Conservation (phyloP, 2,329 filamentous ascomycete genomes). For the Scedosporium aurantiacum region DNA sequence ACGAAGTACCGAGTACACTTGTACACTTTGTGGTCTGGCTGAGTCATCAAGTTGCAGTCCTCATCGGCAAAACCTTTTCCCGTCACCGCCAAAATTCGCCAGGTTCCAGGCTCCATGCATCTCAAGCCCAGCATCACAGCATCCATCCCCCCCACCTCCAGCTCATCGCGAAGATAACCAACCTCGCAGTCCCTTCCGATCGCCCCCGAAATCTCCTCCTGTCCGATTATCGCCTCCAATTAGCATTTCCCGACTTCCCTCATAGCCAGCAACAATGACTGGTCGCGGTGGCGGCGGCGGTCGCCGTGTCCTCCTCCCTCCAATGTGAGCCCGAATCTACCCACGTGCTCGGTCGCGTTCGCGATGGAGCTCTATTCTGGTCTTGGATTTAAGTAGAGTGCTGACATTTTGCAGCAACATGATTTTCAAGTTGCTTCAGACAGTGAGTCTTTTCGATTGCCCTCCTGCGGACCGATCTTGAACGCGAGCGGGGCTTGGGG, state of each 20-base stretch:
- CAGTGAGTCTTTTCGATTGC: slow-evolving; percentile 21
- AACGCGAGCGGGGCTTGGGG: neutral
- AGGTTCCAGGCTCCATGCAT: no score
- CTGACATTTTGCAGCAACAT: slow-evolving; percentile 29
- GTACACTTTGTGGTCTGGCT: no score
- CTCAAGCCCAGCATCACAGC: no score
- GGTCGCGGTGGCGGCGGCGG: slow-evolving; percentile 49
- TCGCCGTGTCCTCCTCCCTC: slow-evolving; percentile 48
- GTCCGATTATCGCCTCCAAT: no score
- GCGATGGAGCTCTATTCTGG: neutral
- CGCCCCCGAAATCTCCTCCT: no score
- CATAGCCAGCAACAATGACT: slow-evolving; percentile 32
- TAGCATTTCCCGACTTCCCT: neutral
- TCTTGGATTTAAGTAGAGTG: neutral
- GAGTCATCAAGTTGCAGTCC: no score
- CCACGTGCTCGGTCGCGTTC: neutral
- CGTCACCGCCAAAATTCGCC: no score
- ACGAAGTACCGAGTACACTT: no score
- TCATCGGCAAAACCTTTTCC: no score
- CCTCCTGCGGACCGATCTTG: neutral
- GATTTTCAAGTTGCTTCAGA: slow-evolving; percentile 67
- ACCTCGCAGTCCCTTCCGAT: no score
- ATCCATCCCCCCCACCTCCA: no score
- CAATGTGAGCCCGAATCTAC: slow-evolving; percentile 28
- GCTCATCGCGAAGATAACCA: no score